Base-by-base conservation (phyloP, 129 eudicot species). In the Flaveria bidentis region DNA sequence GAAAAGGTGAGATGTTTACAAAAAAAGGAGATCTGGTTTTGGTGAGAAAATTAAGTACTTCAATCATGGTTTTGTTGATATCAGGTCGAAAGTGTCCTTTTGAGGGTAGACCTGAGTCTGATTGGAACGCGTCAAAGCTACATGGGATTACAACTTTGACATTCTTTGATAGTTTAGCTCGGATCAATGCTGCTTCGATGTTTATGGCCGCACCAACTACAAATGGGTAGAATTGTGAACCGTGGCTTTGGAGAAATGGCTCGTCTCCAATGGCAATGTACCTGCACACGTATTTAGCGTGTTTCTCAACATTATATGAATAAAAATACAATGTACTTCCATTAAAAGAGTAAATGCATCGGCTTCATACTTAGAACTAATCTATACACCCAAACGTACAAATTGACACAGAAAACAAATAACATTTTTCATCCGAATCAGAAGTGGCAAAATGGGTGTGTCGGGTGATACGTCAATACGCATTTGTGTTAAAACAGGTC, bases 151-250 rank as follows among this genome's bases (percentile, higher is more conserved):
- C 91, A 7, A 93, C 84, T 72, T 85, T 91, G 9, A 90, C 87
- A 69, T 81, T 83, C 46, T 81, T 77, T 61, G 88, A 84, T 71
- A 93, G 71, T 79, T 87, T 93, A 72, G 97, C 96, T 77, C 77
- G 85, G 73, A 68, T 42, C 33, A 93, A 75, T 67, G 98, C 97
- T 80, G 86, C 82, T 83, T 88, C 97, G 44, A 93, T 88, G 73
- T 82, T 93, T 20, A 80, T 88, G 83, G 97, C 98, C 67, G 98
- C 97, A 42, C 98, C 97, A 51, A 90, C 90, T 26, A 87, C 92
- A 75, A 73, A 88, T n/a, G 96, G 97, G 46, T 85, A 77, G 78
- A 85, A 93, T 73, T 87, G 91, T 11, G 85, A 86, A 26, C 91
- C 88, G 42, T 90, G 87, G 41, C 81, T 81, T 84, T 83, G 92